Conservation (phyloP, 805 yeast genomes). For the Metschnikowia proteae region DNA sequence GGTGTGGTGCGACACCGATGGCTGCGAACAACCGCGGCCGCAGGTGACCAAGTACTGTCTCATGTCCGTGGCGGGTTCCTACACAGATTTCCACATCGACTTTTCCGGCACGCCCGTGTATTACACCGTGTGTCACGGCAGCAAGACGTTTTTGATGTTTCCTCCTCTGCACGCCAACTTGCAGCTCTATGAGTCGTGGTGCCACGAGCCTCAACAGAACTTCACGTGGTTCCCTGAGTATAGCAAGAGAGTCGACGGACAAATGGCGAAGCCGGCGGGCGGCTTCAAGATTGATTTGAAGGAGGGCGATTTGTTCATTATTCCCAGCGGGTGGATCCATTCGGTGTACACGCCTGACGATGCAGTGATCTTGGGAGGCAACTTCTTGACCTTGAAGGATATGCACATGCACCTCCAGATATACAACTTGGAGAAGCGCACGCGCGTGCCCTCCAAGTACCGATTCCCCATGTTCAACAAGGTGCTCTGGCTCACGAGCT, state of each 20-base stretch:
- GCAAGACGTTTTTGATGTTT: constrained; percentile 67
- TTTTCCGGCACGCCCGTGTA: constrained; percentile 92
- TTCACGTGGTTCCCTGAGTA: constrained; percentile 62
- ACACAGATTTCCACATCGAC: constrained; percentile 88
- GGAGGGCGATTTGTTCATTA: constrained; percentile 71
- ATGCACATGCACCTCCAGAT: constrained; percentile 61
- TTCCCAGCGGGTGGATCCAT: constrained; percentile 94
- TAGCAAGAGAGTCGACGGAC: constrained; percentile 28
- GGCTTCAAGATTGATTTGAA: constrained; percentile 54
- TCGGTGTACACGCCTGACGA: constrained; percentile 82
- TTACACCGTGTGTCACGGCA: constrained; percentile 75
- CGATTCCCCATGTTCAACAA: constrained; percentile 73
- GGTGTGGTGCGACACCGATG: constrained; percentile 46
- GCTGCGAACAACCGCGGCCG: constrained; percentile 39
- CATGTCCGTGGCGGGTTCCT: constrained; percentile 79
- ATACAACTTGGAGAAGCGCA: constrained; percentile 56
- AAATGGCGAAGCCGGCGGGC: constrained; percentile 23
- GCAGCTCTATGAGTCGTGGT: constrained; percentile 65
- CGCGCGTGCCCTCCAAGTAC: constrained; percentile 72
- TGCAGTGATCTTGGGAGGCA: constrained; percentile 83
- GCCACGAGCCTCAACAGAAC: constrained; percentile 59
- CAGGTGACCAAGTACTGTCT: constrained; percentile 73
- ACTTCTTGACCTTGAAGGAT: constrained; percentile 66
- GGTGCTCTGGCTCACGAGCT: constrained; percentile 66
- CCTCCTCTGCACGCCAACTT: constrained; percentile 73